phyloP scores from a whole-genome alignment of 2,329 filamentous ascomycete species.

The Sphaerostilbella broomeana region DNA sequence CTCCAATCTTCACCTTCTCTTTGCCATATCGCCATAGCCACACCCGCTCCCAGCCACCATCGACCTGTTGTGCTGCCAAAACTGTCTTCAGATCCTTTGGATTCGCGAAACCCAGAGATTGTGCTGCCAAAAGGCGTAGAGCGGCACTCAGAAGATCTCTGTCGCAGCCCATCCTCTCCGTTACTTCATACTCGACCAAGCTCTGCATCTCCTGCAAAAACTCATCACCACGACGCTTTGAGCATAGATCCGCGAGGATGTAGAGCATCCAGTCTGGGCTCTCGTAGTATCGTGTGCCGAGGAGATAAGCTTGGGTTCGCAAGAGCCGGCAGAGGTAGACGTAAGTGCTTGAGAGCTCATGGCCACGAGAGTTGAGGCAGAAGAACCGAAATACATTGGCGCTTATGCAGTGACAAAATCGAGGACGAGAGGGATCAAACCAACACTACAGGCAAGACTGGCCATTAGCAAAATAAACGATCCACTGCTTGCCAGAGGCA shows the following conservation, averaged over 20 bases:
- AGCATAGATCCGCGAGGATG: constrained; percentile 6
- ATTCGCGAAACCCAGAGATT: constrained; percentile 1
- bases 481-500: background rate
- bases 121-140: constrained; percentile 5
- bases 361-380: constrained; percentile 3
- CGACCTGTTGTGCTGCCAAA: constrained; percentile 2
- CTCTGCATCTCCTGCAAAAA: background rate
- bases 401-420: constrained; percentile 4
- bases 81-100: constrained; percentile 2
- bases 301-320: constrained; percentile 3
- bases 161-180: constrained; percentile 3
- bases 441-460: background rate
- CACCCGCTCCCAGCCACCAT: constrained; percentile 7
- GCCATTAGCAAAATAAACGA: background rate
- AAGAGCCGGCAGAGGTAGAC: constrained; percentile 7
- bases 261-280: constrained; percentile 9
- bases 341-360: background rate
- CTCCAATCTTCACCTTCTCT: constrained; percentile 4
- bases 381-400: constrained; percentile 11
- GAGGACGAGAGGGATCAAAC: background rate
- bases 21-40: constrained; percentile 10
- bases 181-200: background rate
- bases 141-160: constrained; percentile 3
- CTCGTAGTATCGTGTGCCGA: constrained; percentile 8
- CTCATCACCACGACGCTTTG: background rate